Evolutionary conservation across 257 asterid species (phyloP).

Genomic region (Linaria vulgaris): DNA sequence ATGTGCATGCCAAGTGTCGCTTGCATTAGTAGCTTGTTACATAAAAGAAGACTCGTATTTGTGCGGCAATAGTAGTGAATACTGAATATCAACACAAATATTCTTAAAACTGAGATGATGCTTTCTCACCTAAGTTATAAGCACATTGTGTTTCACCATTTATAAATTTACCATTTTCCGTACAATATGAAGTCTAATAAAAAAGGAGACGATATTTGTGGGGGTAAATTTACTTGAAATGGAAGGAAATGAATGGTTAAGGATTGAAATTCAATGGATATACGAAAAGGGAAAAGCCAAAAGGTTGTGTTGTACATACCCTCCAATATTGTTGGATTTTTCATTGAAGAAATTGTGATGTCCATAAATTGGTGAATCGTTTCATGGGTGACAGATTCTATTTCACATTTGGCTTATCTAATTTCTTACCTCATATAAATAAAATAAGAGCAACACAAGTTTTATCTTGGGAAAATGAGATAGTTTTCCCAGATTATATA

Average conservation of each 20-base stretch:
- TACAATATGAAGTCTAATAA: too few species aligned
- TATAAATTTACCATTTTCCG: too few species aligned
- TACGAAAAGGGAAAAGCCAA: too few species aligned
- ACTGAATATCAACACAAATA: too few species aligned
- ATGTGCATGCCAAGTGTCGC: too few species aligned
- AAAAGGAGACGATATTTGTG: neutral
- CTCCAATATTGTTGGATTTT: conserved; percentile 2
- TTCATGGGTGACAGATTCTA: conserved; percentile 55
- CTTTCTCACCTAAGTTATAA: too few species aligned
- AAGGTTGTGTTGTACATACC: conserved; percentile 15
- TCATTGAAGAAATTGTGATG: conserved; percentile 23
- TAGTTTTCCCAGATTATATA: too few species aligned
- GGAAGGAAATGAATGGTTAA: conserved; percentile 56
- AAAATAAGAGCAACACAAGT: neutral
- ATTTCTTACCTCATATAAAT: conserved; percentile 45
- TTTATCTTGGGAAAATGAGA: neutral
- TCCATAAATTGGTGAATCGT: conserved; percentile 9
- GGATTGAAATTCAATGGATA: conserved; percentile 78
- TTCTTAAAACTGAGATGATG: too few species aligned
- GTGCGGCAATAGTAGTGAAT: too few species aligned
- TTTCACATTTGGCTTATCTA: conserved; percentile 69
- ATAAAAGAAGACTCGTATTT: too few species aligned
- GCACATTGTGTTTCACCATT: too few species aligned
- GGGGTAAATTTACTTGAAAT: conserved; percentile 17
- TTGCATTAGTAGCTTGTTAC: too few species aligned